Evolutionary conservation across 1,284 basidiomycete genomes (phyloP).

Genomic region (Boletus sp.): DNA sequence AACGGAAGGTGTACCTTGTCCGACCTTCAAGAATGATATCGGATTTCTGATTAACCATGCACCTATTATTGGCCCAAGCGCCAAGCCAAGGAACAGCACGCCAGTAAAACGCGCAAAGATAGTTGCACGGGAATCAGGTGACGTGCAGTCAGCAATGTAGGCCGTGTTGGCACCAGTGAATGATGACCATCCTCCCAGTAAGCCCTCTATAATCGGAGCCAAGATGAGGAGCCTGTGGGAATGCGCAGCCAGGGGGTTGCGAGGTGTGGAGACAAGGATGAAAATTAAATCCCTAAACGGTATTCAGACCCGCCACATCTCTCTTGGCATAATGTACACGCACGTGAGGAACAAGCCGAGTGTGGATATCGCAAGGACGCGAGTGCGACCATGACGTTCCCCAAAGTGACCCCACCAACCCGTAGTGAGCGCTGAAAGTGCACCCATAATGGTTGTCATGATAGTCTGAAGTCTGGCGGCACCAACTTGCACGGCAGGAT

Average conservation of each 20-base stretch:
- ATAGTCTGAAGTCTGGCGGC: conserved; percentile 67
- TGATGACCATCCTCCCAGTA: conserved; percentile 84
- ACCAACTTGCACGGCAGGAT: conserved; percentile 62
- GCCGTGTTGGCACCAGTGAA: conserved; percentile 76
- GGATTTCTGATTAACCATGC: conserved; percentile 64
- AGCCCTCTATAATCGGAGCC: conserved; percentile 78
- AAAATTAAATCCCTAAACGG: conserved; percentile 67
- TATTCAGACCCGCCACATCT: conserved; percentile 1
- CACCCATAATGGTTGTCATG: conserved; percentile 76
- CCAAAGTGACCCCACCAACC: conserved; percentile 87
- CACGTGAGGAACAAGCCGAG: conserved; percentile 75
- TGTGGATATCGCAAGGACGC: conserved; percentile 67
- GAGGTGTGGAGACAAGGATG: conserved; percentile 72
- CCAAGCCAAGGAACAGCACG: conserved; percentile 67
- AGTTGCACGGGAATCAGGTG: conserved; percentile 75
- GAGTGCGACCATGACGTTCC: conserved; percentile 74
- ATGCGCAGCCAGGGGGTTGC: conserved; percentile 58
- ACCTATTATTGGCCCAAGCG: conserved; percentile 70
- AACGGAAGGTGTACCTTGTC: conserved; percentile 17
- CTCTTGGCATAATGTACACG: conserved; percentile 28
- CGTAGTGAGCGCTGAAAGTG: conserved; percentile 78
- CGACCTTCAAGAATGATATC: conserved; percentile 36
- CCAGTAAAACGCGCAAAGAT: conserved; percentile 79
- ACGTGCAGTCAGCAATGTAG: conserved; percentile 84
- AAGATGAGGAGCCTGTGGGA: conserved; percentile 74